These are phyloP conservation scores for Cordyceps farinosa DNA, from an alignment of 2,329 filamentous ascomycete genomes.

Conservation along the genomic window DNA sequence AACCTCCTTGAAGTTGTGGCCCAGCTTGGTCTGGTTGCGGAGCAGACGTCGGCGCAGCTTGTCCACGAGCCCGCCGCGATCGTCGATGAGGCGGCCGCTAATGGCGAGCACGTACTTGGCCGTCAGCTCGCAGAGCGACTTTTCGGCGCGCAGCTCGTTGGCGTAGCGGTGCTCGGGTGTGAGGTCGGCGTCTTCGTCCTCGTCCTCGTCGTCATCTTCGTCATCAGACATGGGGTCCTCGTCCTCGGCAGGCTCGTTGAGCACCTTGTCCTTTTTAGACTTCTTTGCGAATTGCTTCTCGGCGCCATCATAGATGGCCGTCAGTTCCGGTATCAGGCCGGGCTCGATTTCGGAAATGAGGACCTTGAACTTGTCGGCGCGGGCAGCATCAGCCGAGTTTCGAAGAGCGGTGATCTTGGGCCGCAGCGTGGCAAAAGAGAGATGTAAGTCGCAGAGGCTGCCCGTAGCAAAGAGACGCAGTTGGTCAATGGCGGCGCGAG, in stretches of 20 bases:
- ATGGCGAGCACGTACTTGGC: constrained; percentile 81
- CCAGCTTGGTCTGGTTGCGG: constrained; percentile 76
- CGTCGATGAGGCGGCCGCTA: constrained; percentile 70
- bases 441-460: constrained; percentile 76
- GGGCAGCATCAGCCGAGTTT: constrained; percentile 26
- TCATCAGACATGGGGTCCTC: constrained; percentile 69
- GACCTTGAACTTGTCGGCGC: constrained; percentile 31
- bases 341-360: constrained; percentile 67
- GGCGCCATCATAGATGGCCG: constrained; percentile 71
- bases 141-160: constrained; percentile 72
- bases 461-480: constrained; percentile 73
- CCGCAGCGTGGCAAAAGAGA: constrained; percentile 71
- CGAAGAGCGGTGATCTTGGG: constrained; percentile 44
- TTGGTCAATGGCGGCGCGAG: constrained; percentile 68
- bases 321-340: constrained; percentile 62
- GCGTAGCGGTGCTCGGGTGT: constrained; percentile 58
- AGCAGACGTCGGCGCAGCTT: constrained; percentile 68
- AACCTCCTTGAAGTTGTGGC: constrained; percentile 81
- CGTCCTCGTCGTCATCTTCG: constrained; percentile 50
- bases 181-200: constrained; percentile 52
- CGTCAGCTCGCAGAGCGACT: constrained; percentile 79
- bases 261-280: constrained; percentile 51
- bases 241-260: constrained; percentile 64
- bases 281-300: constrained; percentile 77
- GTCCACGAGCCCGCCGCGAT: constrained; percentile 54